Evolutionary conservation across 2,329 filamentous ascomycete genomes (phyloP).

Genomic region (Colletotrichum camelliae): DNA sequence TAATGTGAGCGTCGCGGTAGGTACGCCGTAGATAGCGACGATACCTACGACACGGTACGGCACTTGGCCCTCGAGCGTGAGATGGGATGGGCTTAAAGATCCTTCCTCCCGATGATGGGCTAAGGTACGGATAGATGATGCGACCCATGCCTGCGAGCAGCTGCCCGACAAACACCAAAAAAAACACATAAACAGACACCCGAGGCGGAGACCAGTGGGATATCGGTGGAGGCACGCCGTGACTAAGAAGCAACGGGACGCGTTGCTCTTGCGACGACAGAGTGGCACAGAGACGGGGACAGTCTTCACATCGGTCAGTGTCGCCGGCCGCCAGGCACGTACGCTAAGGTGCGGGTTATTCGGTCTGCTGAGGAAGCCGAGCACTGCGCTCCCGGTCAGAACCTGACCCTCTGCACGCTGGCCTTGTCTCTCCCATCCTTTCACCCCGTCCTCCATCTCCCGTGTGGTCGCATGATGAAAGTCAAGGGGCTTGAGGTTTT

Average conservation of each 20-base stretch:
- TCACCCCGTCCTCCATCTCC: not conserved
- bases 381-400: not conserved
- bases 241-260: slow-evolving; percentile 10
- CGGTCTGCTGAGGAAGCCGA: not conserved
- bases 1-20: too few species aligned
- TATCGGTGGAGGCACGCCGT: slow-evolving; percentile 6
- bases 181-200: not conserved
- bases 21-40: too few species aligned
- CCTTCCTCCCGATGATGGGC: not conserved
- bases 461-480: not conserved
- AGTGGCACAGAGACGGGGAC: not conserved
- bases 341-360: not conserved
- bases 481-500: not conserved
- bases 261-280: slow-evolving; percentile 16
- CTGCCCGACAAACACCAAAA: not conserved
- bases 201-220: not conserved
- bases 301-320: not conserved
- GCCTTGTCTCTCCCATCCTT: not conserved
- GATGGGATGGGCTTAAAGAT: not conserved
- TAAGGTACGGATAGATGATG: not conserved
- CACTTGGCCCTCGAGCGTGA: not conserved
- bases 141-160: not conserved
- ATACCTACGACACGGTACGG: not conserved
- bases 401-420: not conserved
- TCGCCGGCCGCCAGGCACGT: too few species aligned